Evolutionary conservation across 2,329 filamentous ascomycete genomes (phyloP), one percentile per base, ranked within the genome.

Genomic region (Hysterium pulicare): DNA sequence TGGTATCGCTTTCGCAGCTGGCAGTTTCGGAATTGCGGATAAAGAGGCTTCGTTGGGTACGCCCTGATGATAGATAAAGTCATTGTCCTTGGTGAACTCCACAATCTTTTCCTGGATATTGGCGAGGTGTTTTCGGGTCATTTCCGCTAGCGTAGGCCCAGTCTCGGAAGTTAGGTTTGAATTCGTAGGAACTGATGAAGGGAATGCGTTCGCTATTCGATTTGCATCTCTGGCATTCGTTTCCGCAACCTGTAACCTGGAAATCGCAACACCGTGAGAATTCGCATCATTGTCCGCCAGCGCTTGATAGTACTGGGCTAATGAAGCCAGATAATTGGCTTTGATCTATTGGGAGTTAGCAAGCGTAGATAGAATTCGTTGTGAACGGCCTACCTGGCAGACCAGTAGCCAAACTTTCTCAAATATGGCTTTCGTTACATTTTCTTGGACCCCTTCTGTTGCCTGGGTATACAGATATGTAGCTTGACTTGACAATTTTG

Each of bases 31-130:
- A 37, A 98, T 90, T 1, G 85, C 78, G 1, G 87, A 73, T 10
- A 98, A 72, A 21, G 84, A 85, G 3, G 90, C 87, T 66, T 96
- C 90, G 8, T 84, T 83, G 0, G 93, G 91, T 2, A 98, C 84
- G 1, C 82, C 84, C 55, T 97, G 89, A 63, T 98, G 93, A 61
- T 98, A 98, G 62, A 98, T 95, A 67, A 93, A 97, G 63, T 98
- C 93, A 54, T 98, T 98, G 66, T 98, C 93, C 59, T 95, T 95
- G 53, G 79, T 76, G 38, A 90, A 77, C 47, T 87, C 83, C 15
- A 75, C 74, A 17, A 95, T 72, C 63, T 87, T 90, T 48, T 91
- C 86, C 61, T 95, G 86, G 3, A 95, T 84, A 23, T 82, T 84
- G 0, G 86, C 76, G 21, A 87, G 70, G 56, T 97, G 91, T 47